Conservation (phyloP, 2,329 filamentous ascomycete species). For the Escovopsis weberi region DNA sequence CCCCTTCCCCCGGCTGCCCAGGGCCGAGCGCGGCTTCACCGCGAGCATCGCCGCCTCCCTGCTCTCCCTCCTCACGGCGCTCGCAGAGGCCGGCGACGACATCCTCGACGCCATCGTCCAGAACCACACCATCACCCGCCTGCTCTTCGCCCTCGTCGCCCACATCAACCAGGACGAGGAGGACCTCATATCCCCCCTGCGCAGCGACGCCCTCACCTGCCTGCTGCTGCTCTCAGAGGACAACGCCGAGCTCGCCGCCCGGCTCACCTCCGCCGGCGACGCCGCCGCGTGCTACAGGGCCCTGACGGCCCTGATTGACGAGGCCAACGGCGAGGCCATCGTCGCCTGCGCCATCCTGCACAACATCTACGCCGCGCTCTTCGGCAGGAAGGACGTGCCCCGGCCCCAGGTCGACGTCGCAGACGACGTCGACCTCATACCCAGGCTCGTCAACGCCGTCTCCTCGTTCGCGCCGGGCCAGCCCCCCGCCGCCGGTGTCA, state of each 20-base stretch:
- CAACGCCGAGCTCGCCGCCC: conserved; percentile 36
- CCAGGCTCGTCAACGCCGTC: conserved; percentile 21
- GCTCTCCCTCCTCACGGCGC: conserved; percentile 34
- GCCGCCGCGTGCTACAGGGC: conserved; percentile 30
- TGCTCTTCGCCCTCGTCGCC: conserved; percentile 39
- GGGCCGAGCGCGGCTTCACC: conserved; percentile 37
- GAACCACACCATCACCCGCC: conserved; percentile 32
- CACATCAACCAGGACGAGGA: conserved; percentile 27
- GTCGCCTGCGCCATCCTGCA: conserved; percentile 47
- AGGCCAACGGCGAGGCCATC: conserved; percentile 34
- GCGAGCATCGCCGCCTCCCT: conserved; percentile 42
- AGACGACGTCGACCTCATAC: conserved; percentile 21
- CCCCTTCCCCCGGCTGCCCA: conserved; percentile 32
- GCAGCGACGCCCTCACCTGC: conserved; percentile 37
- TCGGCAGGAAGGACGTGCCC: conserved; percentile 9
- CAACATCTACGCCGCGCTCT: conserved; percentile 39
- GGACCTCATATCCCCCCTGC: conserved; percentile 25
- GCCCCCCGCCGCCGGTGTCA: conserved; percentile 16
- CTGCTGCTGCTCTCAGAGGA: conserved; percentile 47
- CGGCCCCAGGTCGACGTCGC: conserved; percentile 11
- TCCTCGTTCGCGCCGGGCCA: conserved; percentile 13
- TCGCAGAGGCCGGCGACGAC: conserved; percentile 47
- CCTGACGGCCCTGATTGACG: conserved; percentile 33
- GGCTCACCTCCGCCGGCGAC: conserved; percentile 35
- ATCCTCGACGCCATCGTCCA: conserved; percentile 39